Evolutionary conservation across 345 rosid species (phyloP).

Genomic region (Eucalyptus virginea): DNA sequence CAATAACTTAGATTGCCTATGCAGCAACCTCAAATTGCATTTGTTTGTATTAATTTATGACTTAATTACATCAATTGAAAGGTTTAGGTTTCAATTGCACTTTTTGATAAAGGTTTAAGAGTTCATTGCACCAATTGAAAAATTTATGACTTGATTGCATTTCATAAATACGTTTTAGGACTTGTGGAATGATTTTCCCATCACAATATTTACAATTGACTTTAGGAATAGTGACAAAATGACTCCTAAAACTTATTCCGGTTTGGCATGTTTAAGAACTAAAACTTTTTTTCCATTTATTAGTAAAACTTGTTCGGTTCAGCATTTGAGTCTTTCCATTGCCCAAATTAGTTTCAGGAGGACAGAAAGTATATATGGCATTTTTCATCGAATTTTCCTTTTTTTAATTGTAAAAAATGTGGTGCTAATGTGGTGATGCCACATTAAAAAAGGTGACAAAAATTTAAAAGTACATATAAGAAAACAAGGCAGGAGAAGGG

Average conservation of each 20-base stretch:
- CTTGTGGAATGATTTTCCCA: fast-evolving
- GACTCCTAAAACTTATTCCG: neutral
- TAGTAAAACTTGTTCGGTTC: neutral
- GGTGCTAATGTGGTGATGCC: neutral
- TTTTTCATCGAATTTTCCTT: neutral
- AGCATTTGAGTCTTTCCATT: neutral
- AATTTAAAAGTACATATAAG: neutral
- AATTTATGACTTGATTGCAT: too few species aligned
- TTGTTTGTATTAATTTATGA: neutral
- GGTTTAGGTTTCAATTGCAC: neutral
- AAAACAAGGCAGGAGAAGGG: fast-evolving
- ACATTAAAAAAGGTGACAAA: neutral
- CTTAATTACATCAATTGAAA: fast-evolving
- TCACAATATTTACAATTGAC: too few species aligned
- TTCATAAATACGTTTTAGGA: too few species aligned
- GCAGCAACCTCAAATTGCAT: neutral
- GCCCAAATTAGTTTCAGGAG: neutral
- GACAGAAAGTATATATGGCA: too few species aligned
- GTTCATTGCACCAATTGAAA: neutral
- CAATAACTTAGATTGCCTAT: neutral
- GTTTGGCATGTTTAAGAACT: neutral
- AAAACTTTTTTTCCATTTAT: neutral
- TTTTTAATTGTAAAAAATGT: neutral
- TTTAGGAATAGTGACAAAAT: too few species aligned
- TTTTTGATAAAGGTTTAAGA: neutral